Base-by-base conservation (phyloP, 768 basidiomycete species). In the Podaxis rugospora region DNA sequence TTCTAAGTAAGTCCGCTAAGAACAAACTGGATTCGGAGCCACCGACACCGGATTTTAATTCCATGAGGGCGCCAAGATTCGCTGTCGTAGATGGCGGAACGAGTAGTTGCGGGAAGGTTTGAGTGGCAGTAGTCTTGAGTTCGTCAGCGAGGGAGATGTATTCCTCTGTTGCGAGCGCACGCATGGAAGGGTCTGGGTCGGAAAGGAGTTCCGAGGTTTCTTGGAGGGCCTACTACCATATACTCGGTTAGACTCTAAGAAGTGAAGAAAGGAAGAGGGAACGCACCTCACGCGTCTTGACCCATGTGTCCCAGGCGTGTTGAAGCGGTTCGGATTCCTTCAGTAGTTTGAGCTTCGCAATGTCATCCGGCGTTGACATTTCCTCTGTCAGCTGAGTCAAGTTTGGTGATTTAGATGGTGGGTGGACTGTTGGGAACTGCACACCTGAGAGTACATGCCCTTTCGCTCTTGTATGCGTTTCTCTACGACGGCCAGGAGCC, bases 41-140 rank as follows among this genome's bases (percentile, higher is more conserved):
- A 0, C 96, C 96, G 0, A 95, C 93, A 14, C 95, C 96, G 0
- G 94, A 85, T 67, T 96, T 96, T 51, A 98, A 76, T 67, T 98
- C 96, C 63, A 99, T 76, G 53, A 98, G 78, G 2, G 92, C 93
- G 9, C 90, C 89, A 14, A 92, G 76, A 2, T 81, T 71, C 0
- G 76, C 75, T 0, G 92, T 93, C 2, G 80, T 65, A 0, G 91
- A 91, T 0, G 85, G 75, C 0, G 92, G 93, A 1, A 92, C 79
- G 59, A 96, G 84, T 2, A 94, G 80, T 0, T 80, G 65, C 0
- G 93, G 92, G 66, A 95, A 86, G 0, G 79, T 83, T 11, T 66
- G 65, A 35, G 76, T 70, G 32, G 80, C 62, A 23, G 77, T 68
- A 3, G 71, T 61, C 3, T 71, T 68, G 49, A 82, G 72, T 3